Base-by-base conservation (phyloP, 2,329 filamentous ascomycete genomes). In the Helotiales sp. region DNA sequence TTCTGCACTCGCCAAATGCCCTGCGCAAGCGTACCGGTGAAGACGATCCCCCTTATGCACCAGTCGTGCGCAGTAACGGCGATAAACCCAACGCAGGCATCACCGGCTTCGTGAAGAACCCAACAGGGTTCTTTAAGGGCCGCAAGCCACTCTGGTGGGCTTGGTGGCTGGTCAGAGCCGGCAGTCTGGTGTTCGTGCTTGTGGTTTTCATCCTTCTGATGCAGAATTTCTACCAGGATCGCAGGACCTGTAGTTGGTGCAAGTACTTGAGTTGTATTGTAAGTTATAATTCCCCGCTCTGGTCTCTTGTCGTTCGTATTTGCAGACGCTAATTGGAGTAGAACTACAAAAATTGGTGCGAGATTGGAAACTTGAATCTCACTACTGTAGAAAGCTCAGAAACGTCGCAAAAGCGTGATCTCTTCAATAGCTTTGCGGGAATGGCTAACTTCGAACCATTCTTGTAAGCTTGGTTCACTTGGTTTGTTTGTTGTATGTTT, bases 101-200 rank as follows among this genome's bases (percentile, higher is more conserved):
- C 40, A 74, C 67, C 67, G 76, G 71, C 0, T 88, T 91, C 72
- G 77, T 87, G 64, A 87, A 88, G 74, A 87, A 86, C 66, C 87
- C 91, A 0, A 77, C 89, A 3, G 89, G 88, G 6, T 97, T 97
- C 80, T 98, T 98, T 82, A 95, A 94, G 78, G 93, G 93, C 22
- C 87, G 96, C 20, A 97, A 97, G 78, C 91, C 92, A 24, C 84
- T 97, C 7, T 99, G 96, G 96, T 99, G 96, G 96, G 91, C 83
- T 6, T 99, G 96, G 96, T 98, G 95, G 95, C 80, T 97, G 24
- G 85, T 98, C 30, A 87, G 96, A 20, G 92, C 87, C 0, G 93
- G 86, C 0, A 90, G 91, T 26, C 82, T 99, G 61, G 86, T 97
- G 7, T 86, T 89, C n/a, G 91, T 94, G 37, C 83, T 97, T 40